Conservation (phyloP, 2,329 filamentous ascomycete genomes). For the Cladosporium sp. region DNA sequence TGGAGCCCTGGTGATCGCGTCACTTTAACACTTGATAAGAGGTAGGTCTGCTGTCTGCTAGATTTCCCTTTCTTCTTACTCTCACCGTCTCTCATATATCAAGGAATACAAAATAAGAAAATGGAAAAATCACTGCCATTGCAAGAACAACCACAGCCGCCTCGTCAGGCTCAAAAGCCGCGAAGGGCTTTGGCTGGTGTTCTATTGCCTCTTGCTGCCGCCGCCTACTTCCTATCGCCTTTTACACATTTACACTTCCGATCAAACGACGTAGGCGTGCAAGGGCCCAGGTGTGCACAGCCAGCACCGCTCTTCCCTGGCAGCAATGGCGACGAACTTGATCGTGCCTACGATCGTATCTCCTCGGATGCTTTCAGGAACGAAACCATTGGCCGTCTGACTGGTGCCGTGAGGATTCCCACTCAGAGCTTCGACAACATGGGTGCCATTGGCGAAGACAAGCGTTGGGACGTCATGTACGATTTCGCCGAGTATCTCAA, state of each 20-base stretch:
- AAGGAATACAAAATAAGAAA: constrained; percentile 24
- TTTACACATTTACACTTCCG: not conserved
- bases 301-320: constrained; percentile 26
- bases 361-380: constrained; percentile 28
- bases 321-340: constrained; percentile 20
- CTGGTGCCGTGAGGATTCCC: constrained; percentile 52
- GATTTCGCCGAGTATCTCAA: constrained; percentile 47
- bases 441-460: constrained; percentile 50
- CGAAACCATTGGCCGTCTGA: constrained; percentile 43
- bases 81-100: constrained; percentile 1
- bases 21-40: constrained; percentile 5
- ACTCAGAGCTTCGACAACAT: constrained; percentile 55
- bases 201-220: constrained; percentile 12
- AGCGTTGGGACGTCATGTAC: constrained; percentile 52
- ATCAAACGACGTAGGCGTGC: not conserved
- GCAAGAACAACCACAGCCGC: constrained; percentile 17
- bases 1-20: constrained; percentile 4
- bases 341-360: constrained; percentile 29
- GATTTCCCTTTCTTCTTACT: not conserved
- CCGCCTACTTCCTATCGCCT: constrained; percentile 5
- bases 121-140: constrained; percentile 26
- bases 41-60: constrained; percentile 1
- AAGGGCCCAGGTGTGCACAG: constrained; percentile 22
- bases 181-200: constrained; percentile 17
- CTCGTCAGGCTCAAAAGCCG: constrained; percentile 15